Conservation (phyloP, 495 filamentous ascomycete species). For the Neurospora tetraspora region DNA sequence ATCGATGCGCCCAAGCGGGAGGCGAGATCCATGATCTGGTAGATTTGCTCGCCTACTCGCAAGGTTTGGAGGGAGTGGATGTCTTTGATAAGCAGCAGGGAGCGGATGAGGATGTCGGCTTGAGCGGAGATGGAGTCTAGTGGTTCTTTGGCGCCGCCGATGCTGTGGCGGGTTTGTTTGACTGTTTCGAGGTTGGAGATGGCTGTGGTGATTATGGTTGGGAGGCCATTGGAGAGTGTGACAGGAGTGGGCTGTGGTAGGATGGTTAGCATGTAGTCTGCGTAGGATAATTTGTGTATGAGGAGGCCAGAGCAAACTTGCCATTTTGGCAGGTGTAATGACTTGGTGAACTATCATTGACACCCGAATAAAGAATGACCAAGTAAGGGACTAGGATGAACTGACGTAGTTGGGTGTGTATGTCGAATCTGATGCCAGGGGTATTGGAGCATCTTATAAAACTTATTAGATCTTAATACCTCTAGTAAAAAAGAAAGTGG, state of each 20-base stretch:
- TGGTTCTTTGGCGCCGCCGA: constrained; percentile 3
- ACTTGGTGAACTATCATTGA: not conserved
- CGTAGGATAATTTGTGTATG: too few species aligned
- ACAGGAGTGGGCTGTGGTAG: not conserved
- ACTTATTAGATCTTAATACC: not conserved
- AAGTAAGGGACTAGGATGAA: too few species aligned
- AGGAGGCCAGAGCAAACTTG: not conserved
- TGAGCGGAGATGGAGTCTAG: constrained; percentile 4
- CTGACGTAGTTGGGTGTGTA: not conserved
- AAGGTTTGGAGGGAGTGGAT: constrained; percentile 1
- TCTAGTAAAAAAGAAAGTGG: not conserved
- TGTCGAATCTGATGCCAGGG: not conserved
- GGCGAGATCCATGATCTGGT: constrained; percentile 1
- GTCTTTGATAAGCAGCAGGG: not conserved
- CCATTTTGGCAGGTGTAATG: not conserved
- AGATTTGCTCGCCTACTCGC: not conserved
- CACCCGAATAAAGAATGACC: not conserved
- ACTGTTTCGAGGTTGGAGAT: constrained; percentile 1
- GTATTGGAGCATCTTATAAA: not conserved
- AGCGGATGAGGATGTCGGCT: constrained; percentile 2
- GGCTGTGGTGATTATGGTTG: constrained; percentile 2
- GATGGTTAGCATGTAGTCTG: not conserved
- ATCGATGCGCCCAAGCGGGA: not conserved
- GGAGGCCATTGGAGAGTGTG: constrained; percentile 3
- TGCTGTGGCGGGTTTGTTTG: constrained; percentile 3